These are phyloP conservation scores for Excoecaria cochinchinensis DNA, from an alignment of 345 rosid genomes.

Conservation along the genomic window DNA sequence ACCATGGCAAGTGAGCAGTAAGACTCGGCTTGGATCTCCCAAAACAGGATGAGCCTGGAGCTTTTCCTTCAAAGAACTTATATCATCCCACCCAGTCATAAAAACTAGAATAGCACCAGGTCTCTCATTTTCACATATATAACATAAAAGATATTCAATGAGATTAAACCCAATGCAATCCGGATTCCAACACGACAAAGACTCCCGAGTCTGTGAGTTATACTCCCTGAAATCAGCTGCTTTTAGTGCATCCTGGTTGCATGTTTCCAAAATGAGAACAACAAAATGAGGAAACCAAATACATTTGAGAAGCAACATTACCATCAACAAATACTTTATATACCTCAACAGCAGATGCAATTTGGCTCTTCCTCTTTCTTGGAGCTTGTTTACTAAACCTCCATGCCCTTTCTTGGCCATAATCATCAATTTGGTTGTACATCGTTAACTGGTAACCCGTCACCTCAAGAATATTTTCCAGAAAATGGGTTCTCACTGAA, in stretches of 20 bases:
- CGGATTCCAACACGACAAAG: slow-evolving; percentile 88
- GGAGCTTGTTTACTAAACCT: slow-evolving; percentile 78
- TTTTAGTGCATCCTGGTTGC: slow-evolving; percentile 64
- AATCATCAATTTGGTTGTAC: slow-evolving; percentile 82
- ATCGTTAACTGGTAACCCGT: slow-evolving; percentile 70
- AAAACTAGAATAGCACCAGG: slow-evolving; percentile 88
- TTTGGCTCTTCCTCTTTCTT: slow-evolving; percentile 82
- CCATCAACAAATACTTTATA: slow-evolving; percentile 9
- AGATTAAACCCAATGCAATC: slow-evolving; percentile 93
- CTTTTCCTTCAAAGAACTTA: slow-evolving; percentile 80
- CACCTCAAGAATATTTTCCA: slow-evolving; percentile 78
- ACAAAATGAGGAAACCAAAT: slow-evolving; percentile 13
- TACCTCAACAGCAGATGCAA: slow-evolving; percentile 88
- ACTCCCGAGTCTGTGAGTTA: slow-evolving; percentile 58
- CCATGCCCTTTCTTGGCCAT: slow-evolving; percentile 90
- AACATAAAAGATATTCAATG: slow-evolving; percentile 62
- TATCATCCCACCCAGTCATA: slow-evolving; percentile 99
- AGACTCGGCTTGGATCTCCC: slow-evolving; percentile 67
- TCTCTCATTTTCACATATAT: slow-evolving; percentile 66
- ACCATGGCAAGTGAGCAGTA: slow-evolving; percentile 91
- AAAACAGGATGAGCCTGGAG: slow-evolving; percentile 62
- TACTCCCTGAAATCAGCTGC: slow-evolving; percentile 66
- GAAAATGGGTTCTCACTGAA: slow-evolving; percentile 67
- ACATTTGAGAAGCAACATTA: slow-evolving; percentile 1
- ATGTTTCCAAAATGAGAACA: slow-evolving; percentile 18